These are phyloP conservation scores for Monosporascus ibericus DNA, from an alignment of 2,329 filamentous ascomycete genomes.

Conservation along the genomic window DNA sequence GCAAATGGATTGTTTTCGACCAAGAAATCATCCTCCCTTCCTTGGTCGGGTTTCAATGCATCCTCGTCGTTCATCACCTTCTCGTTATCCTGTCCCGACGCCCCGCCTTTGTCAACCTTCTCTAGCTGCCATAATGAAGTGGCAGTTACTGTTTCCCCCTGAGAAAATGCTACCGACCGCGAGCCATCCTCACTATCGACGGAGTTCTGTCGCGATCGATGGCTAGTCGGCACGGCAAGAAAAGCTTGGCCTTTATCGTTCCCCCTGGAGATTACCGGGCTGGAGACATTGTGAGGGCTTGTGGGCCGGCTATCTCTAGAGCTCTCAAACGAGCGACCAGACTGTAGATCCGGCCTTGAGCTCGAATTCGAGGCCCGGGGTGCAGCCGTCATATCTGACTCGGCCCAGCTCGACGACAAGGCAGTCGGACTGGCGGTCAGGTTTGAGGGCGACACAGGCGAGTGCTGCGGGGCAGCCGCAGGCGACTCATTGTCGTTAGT, in stretches of 20 bases:
- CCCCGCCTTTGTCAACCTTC: conserved; percentile 28
- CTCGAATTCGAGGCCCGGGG: conserved; percentile 14
- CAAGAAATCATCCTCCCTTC: conserved; percentile 69
- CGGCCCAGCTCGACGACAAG: conserved; percentile 18
- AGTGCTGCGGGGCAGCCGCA: conserved; percentile 14
- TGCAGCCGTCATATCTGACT: conserved; percentile 16
- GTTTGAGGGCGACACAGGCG: conserved; percentile 21
- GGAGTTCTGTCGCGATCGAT: conserved; percentile 61
- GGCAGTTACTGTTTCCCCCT: conserved; percentile 56
- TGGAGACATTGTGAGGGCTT: conserved; percentile 68
- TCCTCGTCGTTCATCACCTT: conserved; percentile 59
- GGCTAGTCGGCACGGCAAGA: conserved; percentile 57
- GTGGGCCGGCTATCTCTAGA: conserved; percentile 57
- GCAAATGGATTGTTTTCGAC: conserved; percentile 80
- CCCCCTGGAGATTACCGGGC: conserved; percentile 40
- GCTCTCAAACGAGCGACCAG: conserved; percentile 58
- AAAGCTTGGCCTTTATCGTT: conserved; percentile 48
- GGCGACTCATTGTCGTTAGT: conserved; percentile 22
- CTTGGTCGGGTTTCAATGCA: conserved; percentile 69
- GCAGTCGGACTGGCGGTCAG: conserved; percentile 26
- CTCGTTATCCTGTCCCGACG: conserved; percentile 35
- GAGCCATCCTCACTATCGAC: conserved; percentile 61
- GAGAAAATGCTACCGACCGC: conserved; percentile 50
- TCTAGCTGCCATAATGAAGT: conserved; percentile 38
- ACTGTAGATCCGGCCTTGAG: conserved; percentile 39